These are phyloP conservation scores for Botrytis sinoallii DNA, from an alignment of 2,329 filamentous ascomycete species.

Conservation along the genomic window DNA sequence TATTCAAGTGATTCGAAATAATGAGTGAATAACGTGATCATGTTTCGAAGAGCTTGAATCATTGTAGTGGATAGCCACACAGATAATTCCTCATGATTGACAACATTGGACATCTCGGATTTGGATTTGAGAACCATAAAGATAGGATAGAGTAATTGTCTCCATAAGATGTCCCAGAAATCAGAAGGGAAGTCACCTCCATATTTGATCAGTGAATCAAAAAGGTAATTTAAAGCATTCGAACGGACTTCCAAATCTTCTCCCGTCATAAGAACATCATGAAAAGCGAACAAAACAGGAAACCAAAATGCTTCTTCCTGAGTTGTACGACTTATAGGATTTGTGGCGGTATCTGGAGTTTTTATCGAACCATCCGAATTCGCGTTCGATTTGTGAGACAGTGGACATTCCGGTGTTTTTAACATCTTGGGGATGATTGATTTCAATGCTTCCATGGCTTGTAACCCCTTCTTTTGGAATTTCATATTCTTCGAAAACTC, in stretches of 20 bases:
- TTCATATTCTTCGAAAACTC: slow-evolving; percentile 98
- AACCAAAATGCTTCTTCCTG: slow-evolving; percentile 99
- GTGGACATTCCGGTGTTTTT: slow-evolving; percentile 88
- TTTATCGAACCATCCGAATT: slow-evolving; percentile 39
- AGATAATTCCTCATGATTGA: slow-evolving; percentile 93
- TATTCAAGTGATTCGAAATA: slow-evolving; percentile 96
- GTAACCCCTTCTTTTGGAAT: slow-evolving; percentile 97
- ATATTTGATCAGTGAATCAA: slow-evolving; percentile 86
- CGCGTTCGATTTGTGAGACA: slow-evolving; percentile 61
- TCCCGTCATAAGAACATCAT: slow-evolving; percentile 98
- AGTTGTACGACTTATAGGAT: slow-evolving; percentile 73
- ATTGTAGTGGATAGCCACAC: slow-evolving; percentile 99
- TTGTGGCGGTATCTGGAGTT: slow-evolving; percentile 43
- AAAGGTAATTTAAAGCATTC: slow-evolving; percentile 90
- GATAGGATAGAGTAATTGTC: slow-evolving; percentile 94
- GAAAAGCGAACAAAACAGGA: slow-evolving; percentile 94
- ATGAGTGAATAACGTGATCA: slow-evolving; percentile 98
- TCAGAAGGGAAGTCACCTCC: slow-evolving; percentile 87
- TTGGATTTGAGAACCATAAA: slow-evolving; percentile 97
- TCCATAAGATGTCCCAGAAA: slow-evolving; percentile 98
- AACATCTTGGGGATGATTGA: slow-evolving; percentile 93
- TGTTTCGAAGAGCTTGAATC: slow-evolving; percentile 96
- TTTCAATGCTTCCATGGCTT: slow-evolving; percentile 92
- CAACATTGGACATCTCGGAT: slow-evolving; percentile 91
- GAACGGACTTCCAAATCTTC: slow-evolving; percentile 96